phyloP scores from a whole-genome alignment of 345 rosid genomes.

The sweet orange (Citrus sinensis) region DNA sequence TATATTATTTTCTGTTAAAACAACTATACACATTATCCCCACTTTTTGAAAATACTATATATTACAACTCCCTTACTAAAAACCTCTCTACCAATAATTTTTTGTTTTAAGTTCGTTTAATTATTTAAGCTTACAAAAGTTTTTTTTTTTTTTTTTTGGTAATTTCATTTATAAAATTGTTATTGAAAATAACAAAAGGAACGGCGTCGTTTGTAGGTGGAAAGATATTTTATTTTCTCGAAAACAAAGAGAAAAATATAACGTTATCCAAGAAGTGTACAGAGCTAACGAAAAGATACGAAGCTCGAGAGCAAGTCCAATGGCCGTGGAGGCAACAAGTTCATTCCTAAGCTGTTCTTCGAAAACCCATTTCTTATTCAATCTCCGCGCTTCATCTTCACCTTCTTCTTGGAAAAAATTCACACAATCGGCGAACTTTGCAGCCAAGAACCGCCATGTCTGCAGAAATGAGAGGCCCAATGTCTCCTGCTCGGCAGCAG shows the following conservation, averaged over 20 bases:
- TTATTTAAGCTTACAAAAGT: background rate
- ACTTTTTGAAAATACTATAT: no score
- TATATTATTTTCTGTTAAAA: no score
- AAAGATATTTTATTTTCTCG: background rate
- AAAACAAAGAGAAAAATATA: background rate
- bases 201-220: conserved; percentile 11
- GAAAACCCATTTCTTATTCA: conserved; percentile 8
- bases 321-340: conserved; percentile 52
- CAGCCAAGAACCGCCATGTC: background rate
- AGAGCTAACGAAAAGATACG: background rate
- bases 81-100: background rate
- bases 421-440: background rate
- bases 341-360: conserved; percentile 28
- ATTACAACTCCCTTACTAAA: background rate
- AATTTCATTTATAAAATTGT: background rate
- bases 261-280: background rate
- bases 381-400: background rate
- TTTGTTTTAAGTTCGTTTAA: background rate
- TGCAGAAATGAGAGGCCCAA: conserved; percentile 25
- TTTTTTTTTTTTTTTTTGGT: no score
- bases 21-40: no score
- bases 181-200: background rate
- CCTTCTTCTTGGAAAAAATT: conserved; percentile 2
- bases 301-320: background rate
- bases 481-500: conserved; percentile 35